A percentile compares a stretch with the other conserved stretches of the same genome.
Evolutionary conservation across 345 rosid genomes (phyloP).

Genomic region (Lepidium didymum): DNA sequence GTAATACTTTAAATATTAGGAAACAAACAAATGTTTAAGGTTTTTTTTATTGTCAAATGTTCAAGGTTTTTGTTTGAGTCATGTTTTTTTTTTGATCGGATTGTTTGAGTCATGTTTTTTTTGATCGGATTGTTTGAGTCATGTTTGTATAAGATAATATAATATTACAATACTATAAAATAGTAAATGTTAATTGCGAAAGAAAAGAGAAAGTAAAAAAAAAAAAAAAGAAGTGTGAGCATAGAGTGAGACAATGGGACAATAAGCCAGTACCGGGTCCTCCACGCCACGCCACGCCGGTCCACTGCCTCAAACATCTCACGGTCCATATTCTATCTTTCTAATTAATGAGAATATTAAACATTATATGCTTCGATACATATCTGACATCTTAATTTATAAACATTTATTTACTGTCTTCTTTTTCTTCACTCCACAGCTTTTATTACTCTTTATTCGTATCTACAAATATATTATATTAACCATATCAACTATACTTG

Average conservation of each 20-base stretch:
- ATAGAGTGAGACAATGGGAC: slow-evolving; percentile 26
- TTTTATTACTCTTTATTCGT: background rate
- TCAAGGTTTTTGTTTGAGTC: too few relatives aligned
- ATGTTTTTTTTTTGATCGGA: too few relatives aligned
- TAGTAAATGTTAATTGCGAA: background rate
- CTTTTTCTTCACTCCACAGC: background rate
- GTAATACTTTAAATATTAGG: too few relatives aligned
- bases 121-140: too few relatives aligned
- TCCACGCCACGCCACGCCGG: slow-evolving; percentile 29
- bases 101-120: too few relatives aligned
- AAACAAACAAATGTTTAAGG: too few relatives aligned
- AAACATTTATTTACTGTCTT: background rate
- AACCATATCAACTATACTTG: background rate
- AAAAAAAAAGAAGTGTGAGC: background rate
- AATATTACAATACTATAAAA: background rate
- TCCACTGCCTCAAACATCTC: slow-evolving; percentile 31
- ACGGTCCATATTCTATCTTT: slow-evolving; percentile 24
- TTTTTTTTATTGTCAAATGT: too few relatives aligned
- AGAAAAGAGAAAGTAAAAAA: background rate
- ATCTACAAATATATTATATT: background rate
- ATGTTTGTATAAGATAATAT: background rate
- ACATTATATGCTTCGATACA: slow-evolving; percentile 15
- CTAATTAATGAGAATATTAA: slow-evolving; percentile 17
- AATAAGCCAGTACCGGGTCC: slow-evolving; percentile 28
- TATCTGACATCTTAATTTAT: slow-evolving; percentile 1